Conservation (phyloP, 2,329 filamentous ascomycete genomes). For the Colletotrichum cereale region DNA sequence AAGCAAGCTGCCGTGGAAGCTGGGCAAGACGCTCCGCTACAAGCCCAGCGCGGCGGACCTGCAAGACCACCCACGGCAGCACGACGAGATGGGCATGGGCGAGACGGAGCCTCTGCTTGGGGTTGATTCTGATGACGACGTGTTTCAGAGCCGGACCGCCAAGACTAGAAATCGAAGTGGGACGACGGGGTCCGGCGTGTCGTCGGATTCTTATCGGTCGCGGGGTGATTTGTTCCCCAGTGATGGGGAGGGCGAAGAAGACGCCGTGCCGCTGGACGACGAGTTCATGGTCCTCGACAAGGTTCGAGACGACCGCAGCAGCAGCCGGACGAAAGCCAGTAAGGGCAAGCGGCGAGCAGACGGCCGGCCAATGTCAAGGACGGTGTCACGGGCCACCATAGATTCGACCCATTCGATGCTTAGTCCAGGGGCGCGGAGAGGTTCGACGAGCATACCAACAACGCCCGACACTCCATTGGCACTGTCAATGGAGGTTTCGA, state of each 20-base stretch:
- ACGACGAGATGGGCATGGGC: conserved; percentile 55
- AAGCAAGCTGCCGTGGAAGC: conserved; percentile 84
- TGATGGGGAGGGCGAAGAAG: conserved; percentile 86
- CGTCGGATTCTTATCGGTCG: conserved; percentile 87
- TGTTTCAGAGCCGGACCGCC: conserved; percentile 49
- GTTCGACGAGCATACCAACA: conserved; percentile 44
- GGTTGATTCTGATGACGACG: conserved; percentile 45
- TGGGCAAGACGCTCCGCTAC: conserved; percentile 86
- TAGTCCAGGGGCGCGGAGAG: conserved; percentile 38
- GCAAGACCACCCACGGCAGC: conserved; percentile 81
- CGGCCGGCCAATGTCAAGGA: conserved; percentile 58
- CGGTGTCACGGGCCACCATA: conserved; percentile 71
- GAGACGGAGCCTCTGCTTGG: conserved; percentile 80
- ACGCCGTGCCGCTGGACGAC: conserved; percentile 92
- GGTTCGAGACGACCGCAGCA: conserved; percentile 80
- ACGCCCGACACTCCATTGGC: conserved; percentile 55
- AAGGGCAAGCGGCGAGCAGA: conserved; percentile 67
- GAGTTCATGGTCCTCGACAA: conserved; percentile 90
- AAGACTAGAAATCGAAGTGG: conserved; percentile 75
- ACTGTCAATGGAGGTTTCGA: conserved; percentile 63
- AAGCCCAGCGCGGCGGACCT: conserved; percentile 92
- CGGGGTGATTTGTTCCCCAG: conserved; percentile 92
- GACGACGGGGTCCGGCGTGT: conserved; percentile 83
- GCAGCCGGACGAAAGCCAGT: conserved; percentile 65
- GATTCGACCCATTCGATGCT: conserved; percentile 54